phyloP scores from a whole-genome alignment of 1,284 basidiomycete species.

The Gastroboletus turbinatus region DNA sequence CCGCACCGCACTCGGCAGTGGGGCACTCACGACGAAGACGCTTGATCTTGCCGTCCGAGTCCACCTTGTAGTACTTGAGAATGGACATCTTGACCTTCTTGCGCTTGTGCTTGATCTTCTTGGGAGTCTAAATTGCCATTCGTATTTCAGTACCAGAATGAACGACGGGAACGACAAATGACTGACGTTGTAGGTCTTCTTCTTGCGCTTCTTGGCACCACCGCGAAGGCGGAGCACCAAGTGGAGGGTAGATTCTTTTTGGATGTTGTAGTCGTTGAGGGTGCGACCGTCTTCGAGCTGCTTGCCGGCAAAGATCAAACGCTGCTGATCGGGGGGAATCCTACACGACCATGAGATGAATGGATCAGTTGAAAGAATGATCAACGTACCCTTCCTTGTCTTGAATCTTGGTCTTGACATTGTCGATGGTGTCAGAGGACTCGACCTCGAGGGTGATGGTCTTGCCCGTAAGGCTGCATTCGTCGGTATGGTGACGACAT shows the following conservation, averaged over 20 bases:
- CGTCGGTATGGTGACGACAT: not conserved
- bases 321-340: conserved; percentile 95
- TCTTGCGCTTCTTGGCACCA: conserved; percentile 99
- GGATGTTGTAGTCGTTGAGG: conserved; percentile 92
- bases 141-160: conserved; percentile 7
- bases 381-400: conserved; percentile 85
- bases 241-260: conserved; percentile 95
- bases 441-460: conserved; percentile 31
- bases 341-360: conserved; percentile 38
- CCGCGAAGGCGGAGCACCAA: conserved; percentile 93
- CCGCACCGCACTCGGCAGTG: conserved; percentile 87
- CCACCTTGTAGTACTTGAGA: conserved; percentile 99
- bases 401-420: conserved; percentile 96
- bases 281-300: conserved; percentile 95
- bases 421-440: conserved; percentile 77
- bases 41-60: conserved; percentile 99
- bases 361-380: not conserved
- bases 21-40: conserved; percentile 97
- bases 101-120: conserved; percentile 99
- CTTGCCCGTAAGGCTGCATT: conserved; percentile 85
- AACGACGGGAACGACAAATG: not conserved
- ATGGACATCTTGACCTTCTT: conserved; percentile 99
- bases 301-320: conserved; percentile 97
- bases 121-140: conserved; percentile 74
- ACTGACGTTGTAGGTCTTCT: conserved; percentile 94